Evolutionary conservation across 2,329 filamentous ascomycete genomes (phyloP), one percentile per base, ranked within the genome.

Genomic region (Aspergillus neoniger): DNA sequence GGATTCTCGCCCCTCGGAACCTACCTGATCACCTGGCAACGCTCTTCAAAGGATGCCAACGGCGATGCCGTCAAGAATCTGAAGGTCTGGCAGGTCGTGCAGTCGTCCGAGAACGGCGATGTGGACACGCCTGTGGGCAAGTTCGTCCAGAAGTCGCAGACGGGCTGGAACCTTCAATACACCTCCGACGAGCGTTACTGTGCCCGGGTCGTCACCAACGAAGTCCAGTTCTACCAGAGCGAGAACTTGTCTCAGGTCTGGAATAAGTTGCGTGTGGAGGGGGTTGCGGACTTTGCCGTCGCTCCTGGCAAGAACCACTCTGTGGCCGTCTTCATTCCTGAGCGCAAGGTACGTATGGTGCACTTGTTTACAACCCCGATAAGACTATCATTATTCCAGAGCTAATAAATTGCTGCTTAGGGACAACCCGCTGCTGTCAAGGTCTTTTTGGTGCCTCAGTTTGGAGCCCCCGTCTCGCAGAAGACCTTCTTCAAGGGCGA

Each of bases 401-500:
- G n/a, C 58, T 62, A 21, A 57, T 39, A 41, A 10, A 51, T 4
- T 49, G 15, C 23, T 56, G 23, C 58, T n/a, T 67, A 96, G 91
- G 94, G 95, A 55, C 91, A 93, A 85, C 95, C 95, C 38, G 93
- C 95, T 57, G 86, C 91, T 1, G 92, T 98, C 76, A 96, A 96
- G 80, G 91, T 98, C 62, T 99, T 90, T 82, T 92, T 94, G 68
- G 91, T 98, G 38, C 94, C 95, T 44, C 85, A 95, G 69, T 98
- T 98, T 79, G 85, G 80, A 65, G 82, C 81, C 56, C 88, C 93
- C 4, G 88, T 96, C 53, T 97, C 94, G 41, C 94, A 98, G 76
- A 99, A 99, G 88, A 97, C 90, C 1, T 99, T 99, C 76, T 99
- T 92, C 87, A 99, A 99, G 82, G 93, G 93, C 65, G 95, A 99